These are phyloP conservation scores for Sporodiniella umbellata DNA, from an alignment of 371 early-diverging fungal species.

Conservation along the genomic window DNA sequence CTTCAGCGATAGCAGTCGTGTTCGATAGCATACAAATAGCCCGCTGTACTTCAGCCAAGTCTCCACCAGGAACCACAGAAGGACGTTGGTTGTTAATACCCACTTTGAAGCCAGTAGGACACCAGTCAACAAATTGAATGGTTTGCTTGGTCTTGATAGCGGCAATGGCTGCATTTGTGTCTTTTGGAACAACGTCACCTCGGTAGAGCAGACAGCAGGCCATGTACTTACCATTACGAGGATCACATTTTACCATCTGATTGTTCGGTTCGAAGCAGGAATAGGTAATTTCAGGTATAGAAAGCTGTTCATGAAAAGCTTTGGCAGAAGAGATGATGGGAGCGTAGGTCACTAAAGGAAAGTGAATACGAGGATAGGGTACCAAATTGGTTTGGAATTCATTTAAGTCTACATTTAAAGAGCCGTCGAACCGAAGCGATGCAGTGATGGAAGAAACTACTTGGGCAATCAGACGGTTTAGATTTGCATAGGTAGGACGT, in stretches of 20 bases:
- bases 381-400: slow-evolving; percentile 98
- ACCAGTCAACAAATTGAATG: slow-evolving; percentile 96
- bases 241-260: slow-evolving; percentile 97
- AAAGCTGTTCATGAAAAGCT: slow-evolving; percentile 88
- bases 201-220: slow-evolving; percentile 92
- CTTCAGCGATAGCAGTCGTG: slow-evolving; percentile 94
- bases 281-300: slow-evolving; percentile 86
- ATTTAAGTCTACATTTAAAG: slow-evolving; percentile 92
- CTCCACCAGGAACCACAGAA: slow-evolving; percentile 83
- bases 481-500: slow-evolving; percentile 94
- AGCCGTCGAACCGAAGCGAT: slow-evolving; percentile 96
- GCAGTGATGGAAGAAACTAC: slow-evolving; percentile 99
- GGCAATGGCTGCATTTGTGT: slow-evolving; percentile 87
- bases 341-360: slow-evolving; percentile 92
- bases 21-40: slow-evolving; percentile 94
- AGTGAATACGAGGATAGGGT: slow-evolving; percentile 95
- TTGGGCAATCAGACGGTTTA: slow-evolving; percentile 98
- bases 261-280: slow-evolving; percentile 93
- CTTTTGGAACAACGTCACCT: slow-evolving; percentile 86
- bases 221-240: slow-evolving; percentile 94
- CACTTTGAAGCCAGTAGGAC: slow-evolving; percentile 97
- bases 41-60: slow-evolving; percentile 85
- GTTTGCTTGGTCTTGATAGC: slow-evolving; percentile 87
- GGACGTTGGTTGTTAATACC: slow-evolving; percentile 91
- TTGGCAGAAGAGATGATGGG: slow-evolving; percentile 91